Conservation (phyloP, 78 protist genomes). For the Tieghemostelium lacteum region DNA sequence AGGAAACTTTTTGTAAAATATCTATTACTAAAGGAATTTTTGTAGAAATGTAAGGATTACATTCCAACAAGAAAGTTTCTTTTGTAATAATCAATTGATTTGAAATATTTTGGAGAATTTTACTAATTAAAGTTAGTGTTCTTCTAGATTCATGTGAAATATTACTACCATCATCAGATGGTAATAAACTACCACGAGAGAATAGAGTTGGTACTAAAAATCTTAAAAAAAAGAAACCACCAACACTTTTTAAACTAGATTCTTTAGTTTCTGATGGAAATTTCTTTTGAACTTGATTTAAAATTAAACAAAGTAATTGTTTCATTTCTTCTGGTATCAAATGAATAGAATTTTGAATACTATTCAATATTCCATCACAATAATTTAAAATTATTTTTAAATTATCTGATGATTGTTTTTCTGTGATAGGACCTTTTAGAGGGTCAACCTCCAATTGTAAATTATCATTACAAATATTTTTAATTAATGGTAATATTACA, state of each 20-base stretch:
- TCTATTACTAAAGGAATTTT: background rate
- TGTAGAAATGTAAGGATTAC: background rate
- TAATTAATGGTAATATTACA: background rate
- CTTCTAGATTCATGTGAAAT: background rate
- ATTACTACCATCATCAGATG: background rate
- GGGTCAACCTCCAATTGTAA: constrained; percentile 18
- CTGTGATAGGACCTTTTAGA: constrained; percentile 14
- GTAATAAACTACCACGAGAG: background rate
- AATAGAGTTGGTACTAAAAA: constrained; percentile 16
- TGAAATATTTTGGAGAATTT: constrained; percentile 40
- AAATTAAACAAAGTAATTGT: background rate
- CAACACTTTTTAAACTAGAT: constrained; percentile 1
- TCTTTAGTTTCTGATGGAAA: background rate
- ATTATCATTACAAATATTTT: background rate
- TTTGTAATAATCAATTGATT: constrained; percentile 21
- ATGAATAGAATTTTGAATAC: background rate
- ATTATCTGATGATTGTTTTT: background rate
- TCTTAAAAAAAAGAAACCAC: constrained; percentile 32
- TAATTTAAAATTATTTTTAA: background rate
- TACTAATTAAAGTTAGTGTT: constrained; percentile 3
- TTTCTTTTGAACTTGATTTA: background rate
- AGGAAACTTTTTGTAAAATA: background rate
- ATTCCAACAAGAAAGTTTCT: background rate
- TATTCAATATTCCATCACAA: background rate
- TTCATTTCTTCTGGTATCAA: constrained; percentile 6